A percentile compares a stretch with the other conserved stretches of the same genome.
These are phyloP conservation scores for Podaxis sp. DNA, from an alignment of 768 basidiomycete species.

Conservation along the genomic window DNA sequence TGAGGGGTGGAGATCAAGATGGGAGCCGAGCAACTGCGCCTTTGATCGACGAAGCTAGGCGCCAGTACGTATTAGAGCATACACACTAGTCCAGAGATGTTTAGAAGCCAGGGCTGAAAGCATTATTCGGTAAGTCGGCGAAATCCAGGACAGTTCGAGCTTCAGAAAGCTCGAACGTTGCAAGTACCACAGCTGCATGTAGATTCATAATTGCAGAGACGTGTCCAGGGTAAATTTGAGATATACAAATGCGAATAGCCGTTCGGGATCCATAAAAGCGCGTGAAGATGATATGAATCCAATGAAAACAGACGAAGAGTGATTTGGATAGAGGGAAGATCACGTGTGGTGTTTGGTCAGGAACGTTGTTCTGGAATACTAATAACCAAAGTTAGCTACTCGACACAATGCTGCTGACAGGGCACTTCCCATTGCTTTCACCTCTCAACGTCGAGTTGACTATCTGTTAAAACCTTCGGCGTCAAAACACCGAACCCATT, in stretches of 20 bases:
- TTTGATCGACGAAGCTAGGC: not conserved
- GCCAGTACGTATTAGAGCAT: not conserved
- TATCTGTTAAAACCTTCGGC: not conserved
- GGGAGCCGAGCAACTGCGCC: not conserved
- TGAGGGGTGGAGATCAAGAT: not conserved
- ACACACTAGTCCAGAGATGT: not conserved
- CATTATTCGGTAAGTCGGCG: not conserved
- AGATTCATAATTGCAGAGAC: not conserved
- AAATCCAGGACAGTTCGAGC: not conserved
- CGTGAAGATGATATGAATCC: not conserved
- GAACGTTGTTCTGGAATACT: conserved; percentile 1
- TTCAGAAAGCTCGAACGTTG: not conserved
- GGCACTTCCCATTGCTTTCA: conserved; percentile 4
- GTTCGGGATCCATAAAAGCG: too few species aligned
- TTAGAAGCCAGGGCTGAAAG: not conserved
- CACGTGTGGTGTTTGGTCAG: conserved; percentile 11
- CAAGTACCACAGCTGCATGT: not conserved
- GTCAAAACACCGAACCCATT: not conserved
- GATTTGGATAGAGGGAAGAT: not conserved
- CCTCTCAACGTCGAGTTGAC: not conserved
- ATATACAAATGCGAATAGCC: not conserved
- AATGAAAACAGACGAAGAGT: not conserved
- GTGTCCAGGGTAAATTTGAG: not conserved
- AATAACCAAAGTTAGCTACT: conserved; percentile 7
- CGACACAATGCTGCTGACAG: conserved; percentile 13